These are phyloP conservation scores for Aegilops umbellulata DNA, from an alignment of 176 grass and related monocot genomes.

Conservation along the genomic window DNA sequence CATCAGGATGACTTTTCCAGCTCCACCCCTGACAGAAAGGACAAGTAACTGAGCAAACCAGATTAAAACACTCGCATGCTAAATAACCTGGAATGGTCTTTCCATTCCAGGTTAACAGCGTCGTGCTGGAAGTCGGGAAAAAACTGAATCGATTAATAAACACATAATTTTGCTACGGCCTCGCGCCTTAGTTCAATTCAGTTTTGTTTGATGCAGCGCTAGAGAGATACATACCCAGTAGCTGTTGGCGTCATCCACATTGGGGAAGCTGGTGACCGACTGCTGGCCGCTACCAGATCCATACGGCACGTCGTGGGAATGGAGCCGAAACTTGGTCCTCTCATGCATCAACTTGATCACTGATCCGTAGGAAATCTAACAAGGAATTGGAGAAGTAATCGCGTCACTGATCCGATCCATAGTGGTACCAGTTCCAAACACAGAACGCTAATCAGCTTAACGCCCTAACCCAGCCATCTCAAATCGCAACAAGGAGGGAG, in stretches of 20 bases:
- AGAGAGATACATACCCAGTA: conserved; percentile 58
- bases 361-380: conserved; percentile 73
- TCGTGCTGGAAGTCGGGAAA: background rate
- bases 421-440: background rate
- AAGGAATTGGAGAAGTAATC: conserved; percentile 1
- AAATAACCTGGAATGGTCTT: background rate
- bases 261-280: conserved; percentile 75
- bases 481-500: background rate
- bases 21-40: background rate
- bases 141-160: background rate
- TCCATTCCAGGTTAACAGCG: background rate
- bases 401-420: background rate
- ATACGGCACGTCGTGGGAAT: conserved; percentile 85
- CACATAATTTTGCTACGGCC: background rate
- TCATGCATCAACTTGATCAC: conserved; percentile 75
- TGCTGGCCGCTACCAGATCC: conserved; percentile 86
- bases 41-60: background rate
- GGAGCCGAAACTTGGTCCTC: conserved; percentile 64
- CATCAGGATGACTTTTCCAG: too few relatives aligned
- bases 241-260: conserved; percentile 78
- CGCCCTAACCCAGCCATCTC: background rate
- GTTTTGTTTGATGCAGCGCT: background rate
- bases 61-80: background rate
- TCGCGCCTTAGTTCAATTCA: background rate
- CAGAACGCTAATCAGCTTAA: background rate